These are phyloP conservation scores for Leccinum obscurum DNA, from an alignment of 768 basidiomycete genomes.

Conservation along the genomic window DNA sequence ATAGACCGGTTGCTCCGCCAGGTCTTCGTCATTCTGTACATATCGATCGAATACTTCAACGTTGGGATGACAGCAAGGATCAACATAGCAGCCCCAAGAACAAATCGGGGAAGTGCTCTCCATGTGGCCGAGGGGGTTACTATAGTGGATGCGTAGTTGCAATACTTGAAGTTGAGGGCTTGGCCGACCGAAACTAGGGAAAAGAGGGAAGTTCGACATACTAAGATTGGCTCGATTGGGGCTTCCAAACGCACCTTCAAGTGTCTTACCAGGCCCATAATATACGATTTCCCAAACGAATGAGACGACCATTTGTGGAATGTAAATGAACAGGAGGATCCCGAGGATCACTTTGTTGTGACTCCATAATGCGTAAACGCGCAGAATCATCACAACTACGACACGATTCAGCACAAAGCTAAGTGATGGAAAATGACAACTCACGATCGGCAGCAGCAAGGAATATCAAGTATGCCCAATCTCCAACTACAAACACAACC, in stretches of 20 bases:
- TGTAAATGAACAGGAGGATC: not conserved
- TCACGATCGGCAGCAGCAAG: not conserved
- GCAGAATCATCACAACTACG: not conserved
- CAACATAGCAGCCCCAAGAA: not conserved
- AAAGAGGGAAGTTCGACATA: not conserved
- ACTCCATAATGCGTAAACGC: slow-evolving; percentile 1
- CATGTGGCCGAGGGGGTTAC: not conserved
- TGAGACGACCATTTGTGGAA: not conserved
- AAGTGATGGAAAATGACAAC: not conserved
- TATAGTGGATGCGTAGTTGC: not conserved
- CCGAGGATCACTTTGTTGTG: not conserved
- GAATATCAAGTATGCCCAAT: not conserved
- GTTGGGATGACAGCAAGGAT: not conserved
- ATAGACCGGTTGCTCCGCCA: not conserved
- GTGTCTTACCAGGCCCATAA: not conserved
- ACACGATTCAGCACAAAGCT: not conserved
- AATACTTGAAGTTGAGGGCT: not conserved
- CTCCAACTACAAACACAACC: not conserved
- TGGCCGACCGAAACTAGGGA: not conserved
- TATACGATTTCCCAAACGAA: not conserved
- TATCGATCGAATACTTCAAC: not conserved
- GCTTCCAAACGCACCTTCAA: not conserved
- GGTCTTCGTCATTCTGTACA: not conserved
- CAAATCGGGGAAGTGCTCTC: not conserved
- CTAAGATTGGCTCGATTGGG: not conserved